Conservation (phyloP, 2,329 filamentous ascomycete species). For the Fusarium sp. region DNA sequence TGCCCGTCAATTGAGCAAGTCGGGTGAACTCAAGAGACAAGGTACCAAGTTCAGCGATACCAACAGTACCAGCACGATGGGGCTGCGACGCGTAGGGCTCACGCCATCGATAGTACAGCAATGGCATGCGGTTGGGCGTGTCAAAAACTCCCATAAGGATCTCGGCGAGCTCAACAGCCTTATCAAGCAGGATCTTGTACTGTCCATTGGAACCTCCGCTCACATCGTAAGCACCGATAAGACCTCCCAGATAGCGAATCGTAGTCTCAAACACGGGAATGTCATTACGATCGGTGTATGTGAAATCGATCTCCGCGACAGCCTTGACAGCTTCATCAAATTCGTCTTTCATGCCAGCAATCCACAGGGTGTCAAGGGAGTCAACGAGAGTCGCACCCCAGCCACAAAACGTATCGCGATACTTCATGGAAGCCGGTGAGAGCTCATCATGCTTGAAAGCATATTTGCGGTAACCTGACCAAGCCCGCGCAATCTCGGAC, state of each 20-base stretch:
- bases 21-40: constrained; percentile 90
- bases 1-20: constrained; percentile 83
- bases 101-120: constrained; percentile 82
- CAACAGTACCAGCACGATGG: constrained; percentile 69
- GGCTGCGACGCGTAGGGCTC: constrained; percentile 71
- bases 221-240: constrained; percentile 88
- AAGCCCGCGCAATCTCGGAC: constrained; percentile 79
- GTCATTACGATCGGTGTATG: constrained; percentile 69
- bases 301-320: constrained; percentile 84
- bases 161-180: constrained; percentile 82
- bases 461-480: constrained; percentile 81
- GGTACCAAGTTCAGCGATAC: constrained; percentile 79
- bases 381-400: constrained; percentile 93
- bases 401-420: constrained; percentile 85
- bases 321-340: constrained; percentile 81
- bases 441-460: constrained; percentile 93
- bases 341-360: constrained; percentile 81
- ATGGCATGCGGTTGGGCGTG: constrained; percentile 93
- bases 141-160: constrained; percentile 86
- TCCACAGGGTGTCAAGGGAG: constrained; percentile 84
- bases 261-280: constrained; percentile 95
- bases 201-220: constrained; percentile 68
- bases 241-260: constrained; percentile 89
- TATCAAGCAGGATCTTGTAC: constrained; percentile 77
- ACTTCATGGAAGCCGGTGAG: constrained; percentile 73